These are phyloP conservation scores for Fusarium metavorans DNA, from an alignment of 2,329 filamentous ascomycete species.

Conservation along the genomic window DNA sequence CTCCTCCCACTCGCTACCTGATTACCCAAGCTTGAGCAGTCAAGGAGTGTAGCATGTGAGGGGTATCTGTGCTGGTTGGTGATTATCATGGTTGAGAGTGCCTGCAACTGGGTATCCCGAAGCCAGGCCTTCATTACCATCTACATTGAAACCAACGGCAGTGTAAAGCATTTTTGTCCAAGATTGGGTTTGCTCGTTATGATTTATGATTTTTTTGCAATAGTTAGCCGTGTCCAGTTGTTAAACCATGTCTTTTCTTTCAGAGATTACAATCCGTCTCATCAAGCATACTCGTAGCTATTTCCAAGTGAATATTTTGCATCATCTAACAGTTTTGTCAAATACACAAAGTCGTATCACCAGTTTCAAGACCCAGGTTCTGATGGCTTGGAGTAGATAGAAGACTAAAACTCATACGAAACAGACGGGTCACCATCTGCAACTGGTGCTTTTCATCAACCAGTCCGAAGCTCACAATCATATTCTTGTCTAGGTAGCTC, in stretches of 20 bases:
- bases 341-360: too few species aligned
- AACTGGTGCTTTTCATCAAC: background rate
- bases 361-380: background rate
- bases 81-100: background rate
- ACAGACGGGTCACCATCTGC: background rate
- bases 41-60: background rate
- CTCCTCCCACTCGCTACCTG: background rate
- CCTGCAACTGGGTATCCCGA: background rate
- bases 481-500: background rate
- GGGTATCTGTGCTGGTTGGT: background rate
- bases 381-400: background rate
- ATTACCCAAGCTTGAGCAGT: background rate
- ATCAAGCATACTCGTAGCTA: background rate
- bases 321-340: background rate
- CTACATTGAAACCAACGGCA: background rate
- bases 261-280: background rate
- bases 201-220: conserved; percentile 8
- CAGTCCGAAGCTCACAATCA: background rate
- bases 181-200: background rate
- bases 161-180: background rate
- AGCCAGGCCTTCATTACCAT: background rate
- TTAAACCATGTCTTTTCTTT: background rate
- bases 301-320: background rate
- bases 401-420: background rate
- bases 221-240: conserved; percentile 41